A percentile compares a stretch with the other conserved stretches of the same genome.
phyloP scores from a whole-genome alignment of 192 early-diverging fungal species.

The Podila minutissima region DNA sequence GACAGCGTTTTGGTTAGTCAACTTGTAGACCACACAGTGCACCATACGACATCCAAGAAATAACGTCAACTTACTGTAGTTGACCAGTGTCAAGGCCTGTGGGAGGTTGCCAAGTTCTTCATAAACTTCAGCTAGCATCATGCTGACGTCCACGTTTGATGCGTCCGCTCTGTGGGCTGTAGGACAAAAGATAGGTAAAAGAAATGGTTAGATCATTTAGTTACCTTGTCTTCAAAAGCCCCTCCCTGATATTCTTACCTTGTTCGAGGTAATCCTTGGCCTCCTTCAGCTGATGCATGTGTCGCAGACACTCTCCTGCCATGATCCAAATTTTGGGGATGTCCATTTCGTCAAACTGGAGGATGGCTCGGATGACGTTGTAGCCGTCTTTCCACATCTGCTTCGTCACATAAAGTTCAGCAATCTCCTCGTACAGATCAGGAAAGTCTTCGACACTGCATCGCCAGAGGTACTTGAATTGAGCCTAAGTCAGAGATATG shows the following conservation, averaged over 20 bases:
- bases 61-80: slow-evolving; percentile 44
- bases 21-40: not conserved
- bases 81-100: slow-evolving; percentile 60
- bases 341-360: slow-evolving; percentile 56
- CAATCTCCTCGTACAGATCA: slow-evolving; percentile 80
- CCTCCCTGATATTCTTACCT: slow-evolving; percentile 3
- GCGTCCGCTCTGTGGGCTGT: slow-evolving; percentile 68
- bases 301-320: slow-evolving; percentile 52
- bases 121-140: slow-evolving; percentile 76
- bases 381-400: slow-evolving; percentile 72
- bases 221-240: no score
- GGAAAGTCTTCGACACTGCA: slow-evolving; percentile 62
- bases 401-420: slow-evolving; percentile 75
- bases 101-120: slow-evolving; percentile 73
- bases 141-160: slow-evolving; percentile 69
- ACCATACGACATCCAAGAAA: not conserved
- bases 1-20: no score
- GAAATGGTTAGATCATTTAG: no score
- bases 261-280: slow-evolving; percentile 44
- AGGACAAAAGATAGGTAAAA: not conserved
- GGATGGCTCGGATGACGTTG: slow-evolving; percentile 61
- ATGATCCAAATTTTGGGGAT: slow-evolving; percentile 41
- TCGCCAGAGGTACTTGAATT: slow-evolving; percentile 72
- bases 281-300: slow-evolving; percentile 34
- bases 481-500: slow-evolving; percentile 52